These are phyloP conservation scores for Carallia pectinifolia DNA, from an alignment of 345 rosid species.

Conservation along the genomic window DNA sequence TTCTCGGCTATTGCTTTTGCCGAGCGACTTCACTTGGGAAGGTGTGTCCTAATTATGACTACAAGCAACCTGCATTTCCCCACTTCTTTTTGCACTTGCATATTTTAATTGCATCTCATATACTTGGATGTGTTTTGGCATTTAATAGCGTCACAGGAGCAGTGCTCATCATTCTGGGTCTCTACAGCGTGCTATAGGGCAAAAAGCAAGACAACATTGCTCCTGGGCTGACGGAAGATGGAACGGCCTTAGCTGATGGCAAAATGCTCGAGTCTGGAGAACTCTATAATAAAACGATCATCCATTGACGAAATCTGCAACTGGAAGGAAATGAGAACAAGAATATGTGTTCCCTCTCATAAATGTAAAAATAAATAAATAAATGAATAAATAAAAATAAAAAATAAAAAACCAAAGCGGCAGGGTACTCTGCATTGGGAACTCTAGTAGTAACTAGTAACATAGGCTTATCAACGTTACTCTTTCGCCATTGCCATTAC, in stretches of 20 bases:
- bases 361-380: too few species aligned
- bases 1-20: conserved; percentile 46
- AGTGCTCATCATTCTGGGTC: conserved; percentile 32
- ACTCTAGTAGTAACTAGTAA: too few species aligned
- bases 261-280: not conserved
- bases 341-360: too few species aligned
- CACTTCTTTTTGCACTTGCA: not conserved
- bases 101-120: not conserved
- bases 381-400: too few species aligned
- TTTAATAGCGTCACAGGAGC: conserved; percentile 27
- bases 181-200: conserved; percentile 41
- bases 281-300: conserved; percentile 1
- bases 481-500: too few species aligned
- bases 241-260: not conserved
- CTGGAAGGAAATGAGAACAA: not conserved
- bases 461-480: too few species aligned
- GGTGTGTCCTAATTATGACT: conserved; percentile 11
- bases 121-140: not conserved
- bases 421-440: too few species aligned
- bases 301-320: not conserved
- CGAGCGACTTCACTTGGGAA: conserved; percentile 42
- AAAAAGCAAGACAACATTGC: conserved; percentile 25
- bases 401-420: too few species aligned
- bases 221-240: not conserved
- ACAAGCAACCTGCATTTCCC: not conserved